Conservation (phyloP, 2,329 filamentous ascomycete genomes). For the Colletotrichum neosansevieriae region DNA sequence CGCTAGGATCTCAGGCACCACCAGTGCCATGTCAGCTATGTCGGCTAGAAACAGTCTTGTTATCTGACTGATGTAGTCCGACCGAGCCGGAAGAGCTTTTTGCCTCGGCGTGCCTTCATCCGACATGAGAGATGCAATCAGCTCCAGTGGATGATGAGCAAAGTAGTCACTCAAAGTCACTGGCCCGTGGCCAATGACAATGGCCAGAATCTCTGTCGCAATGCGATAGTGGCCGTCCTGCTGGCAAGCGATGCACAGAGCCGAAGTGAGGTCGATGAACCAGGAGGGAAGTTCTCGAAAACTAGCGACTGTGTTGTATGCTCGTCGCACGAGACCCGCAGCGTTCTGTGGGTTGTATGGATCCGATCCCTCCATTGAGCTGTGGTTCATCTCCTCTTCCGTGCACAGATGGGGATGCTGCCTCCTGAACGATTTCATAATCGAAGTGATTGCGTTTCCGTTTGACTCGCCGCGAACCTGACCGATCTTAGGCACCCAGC, state of each 20-base stretch:
- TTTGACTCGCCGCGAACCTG: not conserved
- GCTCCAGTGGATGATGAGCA: constrained; percentile 19
- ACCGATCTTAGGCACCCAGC: not conserved
- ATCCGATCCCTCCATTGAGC: not conserved
- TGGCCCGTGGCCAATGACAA: constrained; percentile 19
- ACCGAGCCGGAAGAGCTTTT: not conserved
- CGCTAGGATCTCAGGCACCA: not conserved
- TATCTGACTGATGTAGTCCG: constrained; percentile 12
- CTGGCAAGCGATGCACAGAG: constrained; percentile 33
- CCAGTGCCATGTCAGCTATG: constrained; percentile 22
- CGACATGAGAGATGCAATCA: constrained; percentile 18
- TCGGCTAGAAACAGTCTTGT: constrained; percentile 21
- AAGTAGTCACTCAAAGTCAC: constrained; percentile 12
- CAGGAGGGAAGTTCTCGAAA: constrained; percentile 27
- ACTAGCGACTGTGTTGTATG: constrained; percentile 15
- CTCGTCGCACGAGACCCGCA: constrained; percentile 28
- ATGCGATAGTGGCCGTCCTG: constrained; percentile 16
- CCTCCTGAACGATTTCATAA: constrained; percentile 12
- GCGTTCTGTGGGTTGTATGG: constrained; percentile 16
- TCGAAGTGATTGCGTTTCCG: not conserved
- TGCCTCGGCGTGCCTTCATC: not conserved
- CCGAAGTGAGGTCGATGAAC: constrained; percentile 30
- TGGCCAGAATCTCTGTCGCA: constrained; percentile 32
- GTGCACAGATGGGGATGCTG: constrained; percentile 1
- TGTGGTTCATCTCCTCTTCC: not conserved